Percentiles rank a stretch among this genome's conserved stretches.
Conservation (phyloP, 208 protist genomes). For the Lotmaria passim region DNA sequence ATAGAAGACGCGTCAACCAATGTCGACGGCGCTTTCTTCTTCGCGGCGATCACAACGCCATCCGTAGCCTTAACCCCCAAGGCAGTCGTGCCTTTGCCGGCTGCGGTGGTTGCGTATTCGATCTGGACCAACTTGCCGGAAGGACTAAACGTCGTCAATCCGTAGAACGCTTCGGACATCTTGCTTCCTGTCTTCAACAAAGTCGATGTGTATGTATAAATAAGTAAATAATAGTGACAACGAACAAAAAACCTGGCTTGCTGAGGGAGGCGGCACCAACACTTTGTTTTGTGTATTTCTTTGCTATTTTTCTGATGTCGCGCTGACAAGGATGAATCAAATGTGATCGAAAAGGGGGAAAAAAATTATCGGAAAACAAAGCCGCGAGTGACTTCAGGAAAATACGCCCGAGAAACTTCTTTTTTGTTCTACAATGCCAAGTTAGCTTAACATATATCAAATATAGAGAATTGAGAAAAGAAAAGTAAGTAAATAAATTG, state of each 20-base stretch:
- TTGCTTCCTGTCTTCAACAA: not conserved
- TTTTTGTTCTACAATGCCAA: not conserved
- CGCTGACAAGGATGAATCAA: not conserved
- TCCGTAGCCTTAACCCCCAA: slow-evolving; percentile 95
- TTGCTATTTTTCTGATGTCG: too few relatives aligned
- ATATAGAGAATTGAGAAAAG: not conserved
- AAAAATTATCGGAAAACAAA: not conserved
- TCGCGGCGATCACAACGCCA: slow-evolving; percentile 99
- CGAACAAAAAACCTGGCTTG: too few relatives aligned
- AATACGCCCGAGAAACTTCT: not conserved
- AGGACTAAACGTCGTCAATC: slow-evolving; percentile 99
- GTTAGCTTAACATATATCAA: not conserved
- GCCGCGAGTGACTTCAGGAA: too few relatives aligned
- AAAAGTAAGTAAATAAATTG: too few relatives aligned
- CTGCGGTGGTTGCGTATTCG: slow-evolving; percentile 99
- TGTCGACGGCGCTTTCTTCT: slow-evolving; percentile 97
- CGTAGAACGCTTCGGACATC: slow-evolving; percentile 97
- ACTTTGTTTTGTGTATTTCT: too few relatives aligned
- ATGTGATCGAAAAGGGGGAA: not conserved
- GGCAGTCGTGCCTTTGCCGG: slow-evolving; percentile 92
- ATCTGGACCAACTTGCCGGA: slow-evolving; percentile 99
- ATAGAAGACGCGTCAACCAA: slow-evolving; percentile 96
- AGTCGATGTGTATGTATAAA: not conserved
- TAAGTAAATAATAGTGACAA: not conserved
- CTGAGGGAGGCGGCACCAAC: too few relatives aligned